Evolutionary conservation across 2,329 filamentous ascomycete species (phyloP).

Genomic region (Aspergillus sp.): DNA sequence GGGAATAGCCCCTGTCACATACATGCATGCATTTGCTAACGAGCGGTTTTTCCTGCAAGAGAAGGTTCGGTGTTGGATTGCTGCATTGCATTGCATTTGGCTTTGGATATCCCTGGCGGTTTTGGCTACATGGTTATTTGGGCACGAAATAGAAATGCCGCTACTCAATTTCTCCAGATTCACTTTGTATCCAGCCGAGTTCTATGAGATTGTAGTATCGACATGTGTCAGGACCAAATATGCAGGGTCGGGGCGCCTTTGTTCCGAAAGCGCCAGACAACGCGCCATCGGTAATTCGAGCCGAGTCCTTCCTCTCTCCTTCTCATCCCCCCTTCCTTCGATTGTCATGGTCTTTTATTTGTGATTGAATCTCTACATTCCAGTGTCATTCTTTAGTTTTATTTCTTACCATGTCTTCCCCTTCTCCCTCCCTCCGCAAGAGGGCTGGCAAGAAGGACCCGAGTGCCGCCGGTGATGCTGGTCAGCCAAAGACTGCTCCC

Average conservation of each 20-base stretch:
- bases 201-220: too few relatives aligned
- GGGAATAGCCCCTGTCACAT: conserved; percentile 26
- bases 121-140: too few relatives aligned
- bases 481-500: conserved; percentile 7
- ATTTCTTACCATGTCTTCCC: conserved; percentile 24
- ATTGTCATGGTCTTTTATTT: conserved; percentile 6
- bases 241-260: too few relatives aligned
- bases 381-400: conserved; percentile 1
- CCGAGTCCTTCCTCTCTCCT: conserved; percentile 2
- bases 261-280: too few relatives aligned
- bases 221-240: too few relatives aligned
- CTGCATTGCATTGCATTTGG: not conserved
- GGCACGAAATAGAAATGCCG: too few relatives aligned
- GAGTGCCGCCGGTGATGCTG: conserved; percentile 13
- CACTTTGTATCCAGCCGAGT: too few relatives aligned
- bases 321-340: conserved; percentile 1
- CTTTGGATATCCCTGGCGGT: not conserved
- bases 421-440: conserved; percentile 33
- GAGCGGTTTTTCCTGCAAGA: too few relatives aligned
- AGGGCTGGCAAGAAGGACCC: conserved; percentile 33
- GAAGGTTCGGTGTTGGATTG: not conserved
- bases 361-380: not conserved
- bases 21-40: too few relatives aligned
- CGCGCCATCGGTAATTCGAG: conserved; percentile 4
- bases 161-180: too few relatives aligned